Percentiles rank a stretch among this genome's conserved stretches.
These are phyloP conservation scores for Plasmodium malariae DNA, from an alignment of 169 alveolate species.

Conservation along the genomic window DNA sequence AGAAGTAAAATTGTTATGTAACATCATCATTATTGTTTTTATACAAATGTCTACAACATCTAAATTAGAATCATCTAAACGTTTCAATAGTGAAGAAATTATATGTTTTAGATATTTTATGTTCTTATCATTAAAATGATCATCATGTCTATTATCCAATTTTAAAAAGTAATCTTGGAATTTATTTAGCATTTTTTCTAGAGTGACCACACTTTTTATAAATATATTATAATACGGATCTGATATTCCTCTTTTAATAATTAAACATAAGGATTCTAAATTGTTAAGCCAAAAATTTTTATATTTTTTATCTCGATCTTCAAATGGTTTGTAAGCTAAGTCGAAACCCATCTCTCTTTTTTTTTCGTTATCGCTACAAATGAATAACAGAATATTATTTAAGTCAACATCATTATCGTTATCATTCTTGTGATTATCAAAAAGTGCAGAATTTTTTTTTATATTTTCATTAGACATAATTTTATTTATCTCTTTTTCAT, in stretches of 20 bases:
- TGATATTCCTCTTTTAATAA: constrained; percentile 69
- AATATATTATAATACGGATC: constrained; percentile 60
- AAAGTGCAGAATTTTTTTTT: constrained; percentile 48
- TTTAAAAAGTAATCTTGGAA: constrained; percentile 45
- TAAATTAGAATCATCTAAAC: constrained; percentile 72
- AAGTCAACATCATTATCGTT: constrained; percentile 48
- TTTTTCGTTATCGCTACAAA: constrained; percentile 68
- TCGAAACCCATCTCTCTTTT: constrained; percentile 73
- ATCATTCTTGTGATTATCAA: constrained; percentile 9
- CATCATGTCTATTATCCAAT: constrained; percentile 7
- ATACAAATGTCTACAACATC: constrained; percentile 69
- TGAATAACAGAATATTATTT: constrained; percentile 44
- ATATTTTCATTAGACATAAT: constrained; percentile 70
- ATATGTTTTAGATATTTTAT: constrained; percentile 48
- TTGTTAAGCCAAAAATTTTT: constrained; percentile 49
- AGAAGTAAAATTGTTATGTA: constrained; percentile 69
- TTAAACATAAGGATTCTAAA: constrained; percentile 73
- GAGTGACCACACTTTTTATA: constrained; percentile 49
- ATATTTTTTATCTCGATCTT: constrained; percentile 40
- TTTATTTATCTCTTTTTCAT: constrained; percentile 71
- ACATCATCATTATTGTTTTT: constrained; percentile 77
- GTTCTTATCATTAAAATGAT: constrained; percentile 15
- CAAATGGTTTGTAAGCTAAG: constrained; percentile 64
- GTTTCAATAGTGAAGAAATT: constrained; percentile 75
- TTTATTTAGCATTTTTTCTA: constrained; percentile 62